These are phyloP conservation scores for Leptoxyphium fumago DNA, from an alignment of 2,329 filamentous ascomycete genomes.

Conservation along the genomic window DNA sequence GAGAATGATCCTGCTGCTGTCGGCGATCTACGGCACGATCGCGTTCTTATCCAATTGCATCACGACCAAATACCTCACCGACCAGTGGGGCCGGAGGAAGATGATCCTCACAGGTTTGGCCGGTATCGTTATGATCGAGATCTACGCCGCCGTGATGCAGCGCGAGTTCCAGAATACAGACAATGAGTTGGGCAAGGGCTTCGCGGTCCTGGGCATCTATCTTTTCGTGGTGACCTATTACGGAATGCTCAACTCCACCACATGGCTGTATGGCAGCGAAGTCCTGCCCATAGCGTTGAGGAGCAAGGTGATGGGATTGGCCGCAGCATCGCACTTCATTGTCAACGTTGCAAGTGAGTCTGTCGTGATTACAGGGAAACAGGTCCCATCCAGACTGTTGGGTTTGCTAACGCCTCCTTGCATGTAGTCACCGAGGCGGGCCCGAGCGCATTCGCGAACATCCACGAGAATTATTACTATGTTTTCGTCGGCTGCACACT, in stretches of 20 bases:
- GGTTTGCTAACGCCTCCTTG: not conserved
- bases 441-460: slow-evolving; percentile 41
- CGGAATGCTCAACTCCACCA: slow-evolving; percentile 39
- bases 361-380: slow-evolving; percentile 13
- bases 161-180: slow-evolving; percentile 39
- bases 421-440: slow-evolving; percentile 21
- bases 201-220: slow-evolving; percentile 45
- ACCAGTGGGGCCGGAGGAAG: slow-evolving; percentile 45
- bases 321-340: slow-evolving; percentile 34
- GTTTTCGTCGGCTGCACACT: slow-evolving; percentile 40
- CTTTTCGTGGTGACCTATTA: slow-evolving; percentile 43
- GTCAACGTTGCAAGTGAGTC: slow-evolving; percentile 33
- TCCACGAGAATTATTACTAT: slow-evolving; percentile 46
- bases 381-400: not conserved
- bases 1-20: slow-evolving; percentile 37
- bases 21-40: slow-evolving; percentile 40
- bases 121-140: slow-evolving; percentile 41
- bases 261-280: slow-evolving; percentile 42
- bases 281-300: slow-evolving; percentile 38
- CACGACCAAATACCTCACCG: slow-evolving; percentile 38
- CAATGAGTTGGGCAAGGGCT: slow-evolving; percentile 43
- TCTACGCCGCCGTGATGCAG: slow-evolving; percentile 47
- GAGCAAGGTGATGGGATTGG: slow-evolving; percentile 42
- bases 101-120: slow-evolving; percentile 41
- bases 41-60: slow-evolving; percentile 37